phyloP scores from a whole-genome alignment of 352 stramenopile genomes.

The Phytophthora rubi region DNA sequence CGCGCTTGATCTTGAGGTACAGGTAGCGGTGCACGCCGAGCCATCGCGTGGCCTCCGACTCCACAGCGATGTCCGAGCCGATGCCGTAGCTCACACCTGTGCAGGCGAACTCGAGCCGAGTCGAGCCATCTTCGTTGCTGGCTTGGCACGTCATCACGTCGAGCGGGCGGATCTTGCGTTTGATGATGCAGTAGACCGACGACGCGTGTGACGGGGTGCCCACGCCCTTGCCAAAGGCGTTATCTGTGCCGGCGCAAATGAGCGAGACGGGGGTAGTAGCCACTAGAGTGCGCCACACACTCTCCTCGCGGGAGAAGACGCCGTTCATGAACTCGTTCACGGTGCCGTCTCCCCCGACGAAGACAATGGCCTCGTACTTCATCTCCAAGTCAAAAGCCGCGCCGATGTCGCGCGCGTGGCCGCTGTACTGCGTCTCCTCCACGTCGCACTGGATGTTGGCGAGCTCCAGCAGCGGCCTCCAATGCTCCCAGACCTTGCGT shows the following conservation, averaged over 20 bases:
- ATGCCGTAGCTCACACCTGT: constrained; percentile 81
- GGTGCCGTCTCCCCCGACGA: constrained; percentile 79
- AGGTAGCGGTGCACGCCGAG: constrained; percentile 76
- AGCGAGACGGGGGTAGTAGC: constrained; percentile 77
- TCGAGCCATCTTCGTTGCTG: constrained; percentile 51
- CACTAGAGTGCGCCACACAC: constrained; percentile 74
- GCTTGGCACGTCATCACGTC: constrained; percentile 71
- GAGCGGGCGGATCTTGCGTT: constrained; percentile 80
- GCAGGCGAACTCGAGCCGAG: constrained; percentile 71
- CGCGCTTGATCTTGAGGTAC: constrained; percentile 78
- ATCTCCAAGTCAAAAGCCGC: constrained; percentile 53
- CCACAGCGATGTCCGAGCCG: constrained; percentile 73
- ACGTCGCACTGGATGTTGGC: constrained; percentile 78
- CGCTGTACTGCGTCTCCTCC: constrained; percentile 75
- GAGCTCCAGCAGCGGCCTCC: constrained; percentile 62
- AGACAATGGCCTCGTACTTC: constrained; percentile 82
- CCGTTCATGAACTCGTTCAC: constrained; percentile 90
- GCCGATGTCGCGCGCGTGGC: constrained; percentile 79
- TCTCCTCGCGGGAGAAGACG: constrained; percentile 71
- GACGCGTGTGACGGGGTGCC: constrained; percentile 69
- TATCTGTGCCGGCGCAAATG: constrained; percentile 73
- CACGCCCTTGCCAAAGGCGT: constrained; percentile 79
- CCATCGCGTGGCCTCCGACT: constrained; percentile 76
- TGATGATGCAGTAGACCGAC: constrained; percentile 81
- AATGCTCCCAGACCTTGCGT: constrained; percentile 68